Base-by-base conservation (phyloP, 768 basidiomycete genomes). In the Lanmaoa rubissima region DNA sequence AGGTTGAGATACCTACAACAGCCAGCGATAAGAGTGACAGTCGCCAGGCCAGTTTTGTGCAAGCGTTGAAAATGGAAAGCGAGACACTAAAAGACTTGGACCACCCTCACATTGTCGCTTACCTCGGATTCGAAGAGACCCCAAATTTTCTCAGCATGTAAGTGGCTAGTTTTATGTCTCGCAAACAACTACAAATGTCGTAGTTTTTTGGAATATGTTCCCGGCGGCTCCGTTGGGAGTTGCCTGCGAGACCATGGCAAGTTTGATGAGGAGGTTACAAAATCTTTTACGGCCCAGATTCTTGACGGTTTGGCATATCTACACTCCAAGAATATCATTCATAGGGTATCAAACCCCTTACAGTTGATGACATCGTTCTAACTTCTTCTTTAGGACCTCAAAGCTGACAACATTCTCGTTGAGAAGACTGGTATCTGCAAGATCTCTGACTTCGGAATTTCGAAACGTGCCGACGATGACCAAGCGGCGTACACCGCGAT, bases 201-300 rank as follows among this genome's bases (percentile, higher is more conserved):
- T 61, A 98, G 96, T 67, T 98, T 99, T 79, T 78, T 99, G 68
- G 97, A 99, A 76, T 99, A 99, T 70, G 96, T 99, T 53, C 94
- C 96, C 54, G 97, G 97, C 66, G 97, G 97, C 14, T 97, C 96
- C 0, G 84, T 99, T 57, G 92, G 93, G 62, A 85, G 90, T 67
- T 87, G 93, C 74, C 72, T 98, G 61, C 86, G 90, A 52, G 92
- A 92, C 59, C 89, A 98, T 67, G 94, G 94, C 60, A 90, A 90
- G 67, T 97, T 98, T 69, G 85, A 90, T 51, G 93, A 97, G 67
- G 83, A 89, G 59, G 90, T 98, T 28, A 90, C 93, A 46, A 94
- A 90, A 65, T 94, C 88, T 21, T 98, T 98, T 67, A 94, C 94
- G 1, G 78, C 77, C 38, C 97, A 99, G 75, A 97, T 99, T 59